Evolutionary conservation across 192 early-diverging fungal genomes (phyloP).

Genomic region (Entophlyctis luteolus): DNA sequence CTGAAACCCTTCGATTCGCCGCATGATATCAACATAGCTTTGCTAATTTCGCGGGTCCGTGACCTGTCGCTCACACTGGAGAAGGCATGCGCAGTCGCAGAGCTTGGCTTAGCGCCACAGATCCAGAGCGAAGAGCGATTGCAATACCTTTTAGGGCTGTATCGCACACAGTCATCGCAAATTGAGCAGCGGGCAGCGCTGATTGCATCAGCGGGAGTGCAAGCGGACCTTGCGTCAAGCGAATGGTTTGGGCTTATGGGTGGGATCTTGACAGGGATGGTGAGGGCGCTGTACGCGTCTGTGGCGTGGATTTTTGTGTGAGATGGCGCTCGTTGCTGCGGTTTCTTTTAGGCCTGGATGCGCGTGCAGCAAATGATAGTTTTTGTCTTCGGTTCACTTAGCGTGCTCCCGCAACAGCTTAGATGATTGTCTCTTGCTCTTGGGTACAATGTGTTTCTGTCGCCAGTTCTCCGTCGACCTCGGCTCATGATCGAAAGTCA

Average conservation of each 20-base stretch:
- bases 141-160: not conserved
- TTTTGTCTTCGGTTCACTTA: too few relatives aligned
- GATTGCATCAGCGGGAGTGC: too few relatives aligned
- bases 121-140: constrained; percentile 1
- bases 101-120: constrained; percentile 11
- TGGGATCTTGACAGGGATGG: not conserved
- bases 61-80: constrained; percentile 6
- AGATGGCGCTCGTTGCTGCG: too few relatives aligned
- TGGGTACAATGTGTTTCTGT: too few relatives aligned
- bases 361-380: too few relatives aligned
- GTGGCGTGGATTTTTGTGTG: too few relatives aligned
- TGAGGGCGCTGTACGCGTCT: too few relatives aligned
- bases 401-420: too few relatives aligned
- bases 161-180: not conserved
- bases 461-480: too few relatives aligned
- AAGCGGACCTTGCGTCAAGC: not conserved
- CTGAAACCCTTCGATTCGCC: constrained; percentile 24
- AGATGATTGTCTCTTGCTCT: too few relatives aligned
- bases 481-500: too few relatives aligned
- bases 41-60: constrained; percentile 6
- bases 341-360: too few relatives aligned
- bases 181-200: not conserved
- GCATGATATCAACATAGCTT: constrained; percentile 11
- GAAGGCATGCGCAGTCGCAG: not conserved
- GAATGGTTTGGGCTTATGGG: not conserved